These are phyloP conservation scores for Diutina ranongensis DNA, from an alignment of 1,139 yeast species.

Conservation along the genomic window DNA sequence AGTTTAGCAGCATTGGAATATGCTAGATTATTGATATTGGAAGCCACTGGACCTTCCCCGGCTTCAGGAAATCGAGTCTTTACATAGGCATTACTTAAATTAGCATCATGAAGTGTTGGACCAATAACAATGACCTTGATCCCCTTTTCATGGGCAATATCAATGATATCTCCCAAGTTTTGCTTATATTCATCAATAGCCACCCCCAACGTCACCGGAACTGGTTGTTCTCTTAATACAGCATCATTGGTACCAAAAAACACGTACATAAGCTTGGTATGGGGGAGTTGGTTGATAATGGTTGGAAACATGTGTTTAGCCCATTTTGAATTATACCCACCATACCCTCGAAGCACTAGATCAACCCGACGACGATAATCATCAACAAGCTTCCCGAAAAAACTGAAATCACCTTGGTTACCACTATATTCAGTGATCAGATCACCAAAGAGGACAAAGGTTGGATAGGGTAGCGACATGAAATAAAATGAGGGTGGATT, in stretches of 20 bases:
- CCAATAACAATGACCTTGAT: slow-evolving; percentile 48
- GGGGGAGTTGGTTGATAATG: slow-evolving; percentile 21
- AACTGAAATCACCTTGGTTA: slow-evolving; percentile 25
- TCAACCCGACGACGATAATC: slow-evolving; percentile 42
- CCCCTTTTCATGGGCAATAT: slow-evolving; percentile 22
- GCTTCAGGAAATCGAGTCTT: slow-evolving; percentile 16
- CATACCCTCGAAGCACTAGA: slow-evolving; percentile 46
- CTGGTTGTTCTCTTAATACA: slow-evolving; percentile 8
- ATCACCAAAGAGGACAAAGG: slow-evolving; percentile 57
- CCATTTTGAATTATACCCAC: slow-evolving; percentile 52
- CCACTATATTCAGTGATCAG: slow-evolving; percentile 49
- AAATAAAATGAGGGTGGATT: no score
- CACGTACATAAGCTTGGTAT: slow-evolving; percentile 34
- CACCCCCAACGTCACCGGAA: slow-evolving; percentile 41
- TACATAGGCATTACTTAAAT: slow-evolving; percentile 4
- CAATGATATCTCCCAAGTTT: slow-evolving; percentile 35
- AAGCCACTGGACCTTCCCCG: background rate
- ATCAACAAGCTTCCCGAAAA: slow-evolving; percentile 41
- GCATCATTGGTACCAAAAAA: slow-evolving; percentile 79
- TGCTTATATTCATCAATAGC: slow-evolving; percentile 33
- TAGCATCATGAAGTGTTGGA: slow-evolving; percentile 46
- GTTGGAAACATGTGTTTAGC: slow-evolving; percentile 34
- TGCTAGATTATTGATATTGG: slow-evolving; percentile 14
- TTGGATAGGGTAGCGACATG: no score
- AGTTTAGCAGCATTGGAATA: slow-evolving; percentile 40